Percentiles rank a stretch among this genome's conserved stretches.
These are phyloP conservation scores for Phytophthora chlamydospora DNA, from an alignment of 352 stramenopile genomes.

Conservation along the genomic window DNA sequence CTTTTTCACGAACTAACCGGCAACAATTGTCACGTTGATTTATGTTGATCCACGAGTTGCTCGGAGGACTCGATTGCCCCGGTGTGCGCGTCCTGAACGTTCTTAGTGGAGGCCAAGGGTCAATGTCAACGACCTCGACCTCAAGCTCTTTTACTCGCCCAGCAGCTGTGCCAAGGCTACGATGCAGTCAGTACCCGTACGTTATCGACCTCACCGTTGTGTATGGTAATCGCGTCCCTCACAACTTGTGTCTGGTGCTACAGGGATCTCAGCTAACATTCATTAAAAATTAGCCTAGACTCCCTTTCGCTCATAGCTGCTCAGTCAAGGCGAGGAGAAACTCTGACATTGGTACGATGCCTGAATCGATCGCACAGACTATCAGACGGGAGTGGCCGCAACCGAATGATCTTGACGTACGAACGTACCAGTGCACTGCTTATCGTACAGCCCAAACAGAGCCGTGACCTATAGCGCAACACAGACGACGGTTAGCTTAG, in stretches of 20 bases:
- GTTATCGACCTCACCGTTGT: constrained; percentile 1
- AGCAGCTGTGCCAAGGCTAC: constrained; percentile 24
- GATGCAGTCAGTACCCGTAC: constrained; percentile 37
- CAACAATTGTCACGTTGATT: constrained; percentile 11
- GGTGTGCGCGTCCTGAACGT: constrained; percentile 30
- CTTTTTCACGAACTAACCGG: neutral
- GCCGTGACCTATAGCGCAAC: constrained; percentile 41
- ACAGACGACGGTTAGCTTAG: too few relatives aligned
- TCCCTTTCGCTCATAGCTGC: constrained; percentile 4
- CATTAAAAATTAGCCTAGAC: too few relatives aligned
- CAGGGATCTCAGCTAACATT: too few relatives aligned
- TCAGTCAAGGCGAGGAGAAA: constrained; percentile 34
- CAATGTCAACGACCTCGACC: constrained; percentile 30
- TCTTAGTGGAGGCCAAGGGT: constrained; percentile 15
- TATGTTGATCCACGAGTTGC: constrained; percentile 31
- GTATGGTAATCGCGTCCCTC: neutral
- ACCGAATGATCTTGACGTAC: neutral
- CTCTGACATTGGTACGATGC: constrained; percentile 43
- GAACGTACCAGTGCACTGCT: constrained; percentile 38
- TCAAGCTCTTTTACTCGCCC: constrained; percentile 25
- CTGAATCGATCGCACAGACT: constrained; percentile 18
- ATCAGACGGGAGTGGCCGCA: constrained; percentile 1
- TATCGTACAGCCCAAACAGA: constrained; percentile 38
- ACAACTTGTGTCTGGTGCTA: too few relatives aligned
- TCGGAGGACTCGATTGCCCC: constrained; percentile 21